Conservation (phyloP, 192 early-diverging fungal species). For the Chytriomyces sp. region DNA sequence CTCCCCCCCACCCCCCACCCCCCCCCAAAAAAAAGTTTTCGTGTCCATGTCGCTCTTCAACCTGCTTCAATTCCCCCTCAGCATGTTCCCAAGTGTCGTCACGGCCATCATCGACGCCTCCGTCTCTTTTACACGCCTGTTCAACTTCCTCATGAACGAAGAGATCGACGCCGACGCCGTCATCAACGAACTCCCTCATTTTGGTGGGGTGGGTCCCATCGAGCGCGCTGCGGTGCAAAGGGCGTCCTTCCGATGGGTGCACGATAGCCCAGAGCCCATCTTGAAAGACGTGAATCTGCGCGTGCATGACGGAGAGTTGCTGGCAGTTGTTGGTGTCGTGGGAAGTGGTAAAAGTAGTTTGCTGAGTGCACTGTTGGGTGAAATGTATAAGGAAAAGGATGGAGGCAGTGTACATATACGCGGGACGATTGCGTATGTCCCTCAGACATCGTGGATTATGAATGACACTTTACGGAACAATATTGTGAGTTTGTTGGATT, state of each 20-base stretch:
- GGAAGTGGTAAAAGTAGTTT: slow-evolving; percentile 80
- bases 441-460: slow-evolving; percentile 91
- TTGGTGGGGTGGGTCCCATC: not conserved
- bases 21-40: too few species aligned
- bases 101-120: slow-evolving; percentile 75
- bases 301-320: slow-evolving; percentile 60
- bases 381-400: slow-evolving; percentile 68
- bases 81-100: slow-evolving; percentile 82
- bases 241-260: slow-evolving; percentile 53
- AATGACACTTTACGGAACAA: slow-evolving; percentile 94
- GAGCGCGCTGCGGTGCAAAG: slow-evolving; percentile 40
- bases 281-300: slow-evolving; percentile 53
- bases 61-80: slow-evolving; percentile 84
- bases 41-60: slow-evolving; percentile 91
- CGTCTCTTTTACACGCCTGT: slow-evolving; percentile 81
- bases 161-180: slow-evolving; percentile 78
- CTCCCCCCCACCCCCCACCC: too few species aligned
- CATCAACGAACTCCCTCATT: slow-evolving; percentile 34
- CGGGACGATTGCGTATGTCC: slow-evolving; percentile 75
- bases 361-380: slow-evolving; percentile 78
- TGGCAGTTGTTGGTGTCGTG: slow-evolving; percentile 56
- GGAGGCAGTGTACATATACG: slow-evolving; percentile 57
- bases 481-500: slow-evolving; percentile 94
- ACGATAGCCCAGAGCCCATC: slow-evolving; percentile 28
- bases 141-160: slow-evolving; percentile 75